Base-by-base conservation (phyloP, 768 basidiomycete species). In the Agaricus sinodeliciosus region DNA sequence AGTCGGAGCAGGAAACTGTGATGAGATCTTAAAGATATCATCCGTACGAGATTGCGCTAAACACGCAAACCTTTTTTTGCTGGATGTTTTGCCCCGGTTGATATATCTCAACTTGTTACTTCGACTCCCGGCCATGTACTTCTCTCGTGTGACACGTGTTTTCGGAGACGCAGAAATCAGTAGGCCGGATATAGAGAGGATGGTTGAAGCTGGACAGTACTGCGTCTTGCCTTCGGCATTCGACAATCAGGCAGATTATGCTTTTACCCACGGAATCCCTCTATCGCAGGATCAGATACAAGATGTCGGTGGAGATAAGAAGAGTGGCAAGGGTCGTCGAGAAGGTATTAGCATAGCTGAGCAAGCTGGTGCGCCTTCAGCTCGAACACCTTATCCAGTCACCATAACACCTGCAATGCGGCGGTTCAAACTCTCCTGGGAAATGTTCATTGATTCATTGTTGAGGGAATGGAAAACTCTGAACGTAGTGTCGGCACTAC, bases 81-180 rank as follows among this genome's bases (percentile, higher is more conserved):
- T 63, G 5, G 73, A 77, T 55, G 70, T 68, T 11, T 61, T 78
- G 5, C 74, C 72, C 11, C 64, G 74, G 13, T 63, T 74, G 42
- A n/a, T 75, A 4, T 75, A 75, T 55, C 69, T 76, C 40, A 67
- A 73, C 58, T 49, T 72, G 39, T 77, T 90, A 7, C 73, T 90
- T 15, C 77, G 82, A 13, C 75, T 91, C n/a, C 90, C 89, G 1
- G 78, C 84, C 0, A 71, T 90, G 60, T 91, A 91, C 61, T 91
- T 90, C 65, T 78, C 83, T 2, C 82, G 89, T 2, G 89, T 91
- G 19, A 79, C 85, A 2, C 76, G 80, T 44, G 78, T 90, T 25
- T 90, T 89, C 57, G 78, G 85, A 58, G 86, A 88, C 52, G 87
- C 88, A 2, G 83, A 90, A 49, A 77, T 91, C 47, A 87, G 86